phyloP scores from a whole-genome alignment of 805 yeast species.

The Suhomyces faveliae region DNA sequence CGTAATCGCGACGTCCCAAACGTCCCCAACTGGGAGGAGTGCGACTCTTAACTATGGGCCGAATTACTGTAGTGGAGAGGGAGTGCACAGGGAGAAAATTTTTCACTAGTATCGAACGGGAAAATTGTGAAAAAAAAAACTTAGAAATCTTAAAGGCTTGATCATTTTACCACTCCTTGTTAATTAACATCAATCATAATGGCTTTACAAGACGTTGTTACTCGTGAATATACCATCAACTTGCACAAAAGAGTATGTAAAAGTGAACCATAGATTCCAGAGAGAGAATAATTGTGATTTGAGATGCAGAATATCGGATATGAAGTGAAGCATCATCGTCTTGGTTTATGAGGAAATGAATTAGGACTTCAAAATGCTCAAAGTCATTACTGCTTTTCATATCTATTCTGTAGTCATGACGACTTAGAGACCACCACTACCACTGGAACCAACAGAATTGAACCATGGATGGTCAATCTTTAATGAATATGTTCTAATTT shows the following conservation, averaged over 20 bases:
- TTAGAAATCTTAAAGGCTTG: slow-evolving; percentile 1
- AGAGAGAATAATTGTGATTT: neutral
- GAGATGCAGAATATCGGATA: neutral
- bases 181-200: slow-evolving; percentile 42
- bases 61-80: slow-evolving; percentile 3
- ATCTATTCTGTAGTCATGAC: neutral
- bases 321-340: neutral
- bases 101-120: slow-evolving; percentile 4
- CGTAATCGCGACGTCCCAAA: neutral
- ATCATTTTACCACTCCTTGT: slow-evolving; percentile 6
- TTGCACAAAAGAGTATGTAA: slow-evolving; percentile 96
- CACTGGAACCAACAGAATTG: neutral
- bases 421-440: neutral
- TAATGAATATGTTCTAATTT: no score
- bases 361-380: neutral
- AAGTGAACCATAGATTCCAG: neutral
- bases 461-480: neutral
- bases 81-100: slow-evolving; percentile 9
- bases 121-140: slow-evolving; percentile 5
- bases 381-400: neutral
- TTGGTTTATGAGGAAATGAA: neutral
- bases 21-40: neutral
- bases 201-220: slow-evolving; percentile 98
- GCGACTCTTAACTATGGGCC: neutral
- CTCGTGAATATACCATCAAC: slow-evolving; percentile 99